These are phyloP conservation scores for Holtermannia corniformis DNA, from an alignment of 768 basidiomycete genomes.

Conservation along the genomic window DNA sequence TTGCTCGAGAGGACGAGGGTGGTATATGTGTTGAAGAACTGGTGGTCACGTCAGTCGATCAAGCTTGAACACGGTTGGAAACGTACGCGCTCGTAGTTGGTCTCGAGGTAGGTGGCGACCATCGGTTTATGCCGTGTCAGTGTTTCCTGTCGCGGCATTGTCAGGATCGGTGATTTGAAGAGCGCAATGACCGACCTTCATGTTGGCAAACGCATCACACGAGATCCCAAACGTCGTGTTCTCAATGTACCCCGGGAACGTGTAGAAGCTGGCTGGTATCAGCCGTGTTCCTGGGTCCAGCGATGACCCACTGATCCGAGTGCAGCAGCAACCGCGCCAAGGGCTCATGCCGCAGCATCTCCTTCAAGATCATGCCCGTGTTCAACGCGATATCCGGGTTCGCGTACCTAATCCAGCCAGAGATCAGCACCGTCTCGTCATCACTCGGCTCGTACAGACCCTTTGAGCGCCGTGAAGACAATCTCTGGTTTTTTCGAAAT, in stretches of 20 bases:
- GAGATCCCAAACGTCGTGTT: slow-evolving; percentile 96
- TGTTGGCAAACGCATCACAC: slow-evolving; percentile 92
- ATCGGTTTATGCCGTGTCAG: slow-evolving; percentile 94
- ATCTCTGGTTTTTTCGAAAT: slow-evolving; percentile 61
- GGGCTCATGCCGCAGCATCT: slow-evolving; percentile 90
- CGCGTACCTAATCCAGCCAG: slow-evolving; percentile 53
- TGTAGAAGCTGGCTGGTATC: slow-evolving; percentile 66
- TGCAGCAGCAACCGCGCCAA: slow-evolving; percentile 80
- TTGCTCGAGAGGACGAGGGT: slow-evolving; percentile 85
- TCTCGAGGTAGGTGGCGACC: slow-evolving; percentile 94
- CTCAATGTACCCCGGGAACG: slow-evolving; percentile 92
- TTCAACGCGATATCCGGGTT: slow-evolving; percentile 95
- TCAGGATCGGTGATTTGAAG: not conserved
- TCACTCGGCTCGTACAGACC: slow-evolving; percentile 32
- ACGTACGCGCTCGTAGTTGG: slow-evolving; percentile 87
- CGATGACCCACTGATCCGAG: slow-evolving; percentile 74
- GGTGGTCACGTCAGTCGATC: too few relatives aligned
- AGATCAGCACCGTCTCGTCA: not conserved
- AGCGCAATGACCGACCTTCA: slow-evolving; percentile 52
- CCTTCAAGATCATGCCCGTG: slow-evolving; percentile 93
- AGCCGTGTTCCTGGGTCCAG: not conserved
- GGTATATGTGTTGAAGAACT: slow-evolving; percentile 96
- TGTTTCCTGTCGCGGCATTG: slow-evolving; percentile 54
- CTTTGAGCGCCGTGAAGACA: slow-evolving; percentile 73
- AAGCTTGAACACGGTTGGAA: too few relatives aligned